Evolutionary conservation across 148 eudicot genomes (phyloP).

Genomic region (Euryodendron excelsum): DNA sequence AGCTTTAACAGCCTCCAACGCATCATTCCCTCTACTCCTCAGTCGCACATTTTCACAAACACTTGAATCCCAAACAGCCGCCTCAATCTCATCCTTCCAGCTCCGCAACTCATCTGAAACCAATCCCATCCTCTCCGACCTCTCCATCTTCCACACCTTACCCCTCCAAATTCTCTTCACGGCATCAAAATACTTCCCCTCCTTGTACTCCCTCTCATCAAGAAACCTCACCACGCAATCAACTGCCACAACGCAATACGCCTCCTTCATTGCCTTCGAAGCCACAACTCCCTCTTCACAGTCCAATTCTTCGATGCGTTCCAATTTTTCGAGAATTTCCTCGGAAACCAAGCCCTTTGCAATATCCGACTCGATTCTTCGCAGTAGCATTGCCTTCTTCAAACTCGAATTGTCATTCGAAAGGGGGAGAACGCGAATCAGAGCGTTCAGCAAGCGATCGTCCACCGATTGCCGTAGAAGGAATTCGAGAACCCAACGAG

Average conservation of each 20-base stretch:
- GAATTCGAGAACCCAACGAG: conserved; percentile 58
- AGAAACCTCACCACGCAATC: conserved; percentile 51
- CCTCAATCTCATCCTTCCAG: conserved; percentile 55
- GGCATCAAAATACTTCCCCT: conserved; percentile 32
- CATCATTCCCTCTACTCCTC: conserved; percentile 46
- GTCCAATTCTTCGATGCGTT: conserved; percentile 45
- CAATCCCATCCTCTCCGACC: conserved; percentile 31
- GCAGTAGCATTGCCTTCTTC: conserved; percentile 43
- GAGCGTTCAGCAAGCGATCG: conserved; percentile 28
- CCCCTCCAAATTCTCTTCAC: conserved; percentile 61
- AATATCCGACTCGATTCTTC: conserved; percentile 42
- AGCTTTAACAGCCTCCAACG: conserved; percentile 35
- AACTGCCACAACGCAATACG: conserved; percentile 65
- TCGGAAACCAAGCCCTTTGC: conserved; percentile 29
- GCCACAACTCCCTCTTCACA: conserved; percentile 16
- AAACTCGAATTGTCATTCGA: conserved; percentile 25
- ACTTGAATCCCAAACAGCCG: conserved; percentile 42
- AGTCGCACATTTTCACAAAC: conserved; percentile 30
- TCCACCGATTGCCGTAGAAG: conserved; percentile 43
- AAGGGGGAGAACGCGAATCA: conserved; percentile 38
- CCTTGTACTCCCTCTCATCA: conserved; percentile 20
- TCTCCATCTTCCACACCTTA: conserved; percentile 39
- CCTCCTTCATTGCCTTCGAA: conserved; percentile 43
- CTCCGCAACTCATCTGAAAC: conserved; percentile 39
- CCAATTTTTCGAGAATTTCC: conserved; percentile 40